Evolutionary conservation across 805 yeast species (phyloP).

Genomic region (Starmerella sirachaensis): DNA sequence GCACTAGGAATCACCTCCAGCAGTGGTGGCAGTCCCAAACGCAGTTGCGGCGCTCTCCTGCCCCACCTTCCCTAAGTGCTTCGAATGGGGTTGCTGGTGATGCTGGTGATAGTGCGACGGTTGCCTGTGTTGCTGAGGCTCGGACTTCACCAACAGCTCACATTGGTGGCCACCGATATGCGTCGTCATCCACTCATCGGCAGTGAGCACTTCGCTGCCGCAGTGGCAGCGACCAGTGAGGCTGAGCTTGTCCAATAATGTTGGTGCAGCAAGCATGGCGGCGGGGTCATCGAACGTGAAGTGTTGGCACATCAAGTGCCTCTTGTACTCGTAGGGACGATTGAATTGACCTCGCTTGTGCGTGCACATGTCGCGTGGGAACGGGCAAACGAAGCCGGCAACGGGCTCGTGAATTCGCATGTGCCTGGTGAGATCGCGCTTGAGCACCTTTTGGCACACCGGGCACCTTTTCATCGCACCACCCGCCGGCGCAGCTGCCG

Average conservation of each 20-base stretch:
- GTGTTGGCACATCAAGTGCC: constrained; percentile 50
- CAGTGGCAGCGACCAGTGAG: constrained; percentile 45
- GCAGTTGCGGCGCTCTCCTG: too few species aligned
- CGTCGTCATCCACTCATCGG: constrained; percentile 43
- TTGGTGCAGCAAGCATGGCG: constrained; percentile 35
- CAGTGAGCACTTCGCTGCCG: constrained; percentile 35
- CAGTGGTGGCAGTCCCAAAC: too few species aligned
- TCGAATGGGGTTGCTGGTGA: too few species aligned
- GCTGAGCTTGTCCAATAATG: constrained; percentile 41
- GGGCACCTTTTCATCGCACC: constrained; percentile 30
- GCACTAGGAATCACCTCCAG: too few species aligned
- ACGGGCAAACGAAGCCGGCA: constrained; percentile 47
- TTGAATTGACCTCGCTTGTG: constrained; percentile 54
- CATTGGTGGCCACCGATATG: constrained; percentile 31
- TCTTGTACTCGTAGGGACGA: constrained; percentile 56
- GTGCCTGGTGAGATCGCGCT: constrained; percentile 52
- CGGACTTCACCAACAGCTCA: background rate
- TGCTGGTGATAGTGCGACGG: too few species aligned
- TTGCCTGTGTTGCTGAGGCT: too few species aligned
- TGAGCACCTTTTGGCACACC: constrained; percentile 42
- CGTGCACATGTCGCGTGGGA: constrained; percentile 42
- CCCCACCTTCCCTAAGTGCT: too few species aligned
- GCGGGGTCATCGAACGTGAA: constrained; percentile 41
- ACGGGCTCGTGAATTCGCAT: constrained; percentile 48
- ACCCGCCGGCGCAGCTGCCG: background rate